Base-by-base conservation (phyloP, 2,329 filamentous ascomycete species). In the Phaeosphaeriaceae sp. region DNA sequence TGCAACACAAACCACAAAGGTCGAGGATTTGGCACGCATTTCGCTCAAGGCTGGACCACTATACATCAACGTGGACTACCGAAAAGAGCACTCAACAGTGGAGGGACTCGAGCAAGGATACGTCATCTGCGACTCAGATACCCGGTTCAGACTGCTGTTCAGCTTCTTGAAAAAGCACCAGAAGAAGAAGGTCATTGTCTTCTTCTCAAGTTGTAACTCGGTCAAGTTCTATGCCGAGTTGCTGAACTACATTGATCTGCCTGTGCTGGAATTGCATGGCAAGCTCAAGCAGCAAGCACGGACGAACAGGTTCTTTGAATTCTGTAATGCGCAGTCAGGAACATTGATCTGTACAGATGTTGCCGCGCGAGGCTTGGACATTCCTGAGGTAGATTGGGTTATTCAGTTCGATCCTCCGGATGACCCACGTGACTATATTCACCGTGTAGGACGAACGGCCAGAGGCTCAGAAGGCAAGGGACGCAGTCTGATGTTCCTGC, bases 241-340 rank as follows among this genome's bases (percentile, higher is more conserved):
- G 26, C 88, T 99, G 67, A 98, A 98, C 82, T 98, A 97, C 81
- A 97, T 98, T 72, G 95, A 98, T 78, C 86, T 97, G 43, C 93
- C 91, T 5, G 92, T 96, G 2, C 85, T 97, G 46, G 91, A 92
- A 68, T 84, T 97, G 8, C 92, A 96, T 78, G 95, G 77, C 32
- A 97, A 99, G 81, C 93, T 97, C 81, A 99, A 99, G 81, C 95
- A 99, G 80, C 93, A 97, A 80, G 97, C 97, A 79, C 91, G 95
- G n/a, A 99, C 95, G 23, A 97, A 96, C 76, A 97, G 93, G 0
- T 99, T 99, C 78, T 99, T 98, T 78, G 94, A 98, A 77, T 99
- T 99, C 77, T 90, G 88, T 74, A 93, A 94, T 72, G 90, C 94
- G 19, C 89, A 89, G 66, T 88, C 91, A 66, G 95, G 94, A 23